A percentile compares a stretch with the other conserved stretches of the same genome.
Conservation (phyloP, 2,329 filamentous ascomycete species). For the Xylariaceae sp. region DNA sequence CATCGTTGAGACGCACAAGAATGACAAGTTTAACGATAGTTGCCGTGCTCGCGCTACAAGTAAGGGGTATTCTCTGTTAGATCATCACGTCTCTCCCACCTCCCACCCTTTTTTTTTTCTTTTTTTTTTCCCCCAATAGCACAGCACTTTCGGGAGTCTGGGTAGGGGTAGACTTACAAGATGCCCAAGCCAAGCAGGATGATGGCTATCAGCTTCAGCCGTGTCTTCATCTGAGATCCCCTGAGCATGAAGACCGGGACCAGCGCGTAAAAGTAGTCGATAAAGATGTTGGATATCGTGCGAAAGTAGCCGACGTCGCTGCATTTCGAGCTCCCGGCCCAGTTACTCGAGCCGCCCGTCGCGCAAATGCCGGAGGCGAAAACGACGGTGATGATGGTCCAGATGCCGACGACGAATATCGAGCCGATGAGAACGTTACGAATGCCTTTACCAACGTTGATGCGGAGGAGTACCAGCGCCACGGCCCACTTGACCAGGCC, state of each 20-base stretch:
- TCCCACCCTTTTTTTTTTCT: neutral
- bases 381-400: conserved; percentile 31
- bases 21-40: conserved; percentile 33
- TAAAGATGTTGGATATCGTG: conserved; percentile 32
- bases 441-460: conserved; percentile 23
- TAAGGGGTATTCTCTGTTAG: neutral
- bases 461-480: conserved; percentile 31
- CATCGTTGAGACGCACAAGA: conserved; percentile 25
- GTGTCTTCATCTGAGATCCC: conserved; percentile 26
- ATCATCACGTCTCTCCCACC: too few relatives aligned
- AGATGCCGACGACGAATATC: conserved; percentile 26
- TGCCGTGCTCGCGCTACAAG: conserved; percentile 29
- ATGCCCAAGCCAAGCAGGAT: conserved; percentile 29
- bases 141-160: conserved; percentile 24
- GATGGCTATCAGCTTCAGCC: conserved; percentile 28
- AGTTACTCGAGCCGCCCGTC: conserved; percentile 27
- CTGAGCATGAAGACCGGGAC: conserved; percentile 29
- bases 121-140: neutral
- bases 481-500: conserved; percentile 32
- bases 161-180: conserved; percentile 25
- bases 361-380: conserved; percentile 31
- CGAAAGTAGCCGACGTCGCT: conserved; percentile 30
- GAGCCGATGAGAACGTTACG: conserved; percentile 25
- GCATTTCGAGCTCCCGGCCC: conserved; percentile 27
- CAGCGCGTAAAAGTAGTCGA: conserved; percentile 33